Conservation (phyloP, 306 rosid species). For the Cicer arietinum region DNA sequence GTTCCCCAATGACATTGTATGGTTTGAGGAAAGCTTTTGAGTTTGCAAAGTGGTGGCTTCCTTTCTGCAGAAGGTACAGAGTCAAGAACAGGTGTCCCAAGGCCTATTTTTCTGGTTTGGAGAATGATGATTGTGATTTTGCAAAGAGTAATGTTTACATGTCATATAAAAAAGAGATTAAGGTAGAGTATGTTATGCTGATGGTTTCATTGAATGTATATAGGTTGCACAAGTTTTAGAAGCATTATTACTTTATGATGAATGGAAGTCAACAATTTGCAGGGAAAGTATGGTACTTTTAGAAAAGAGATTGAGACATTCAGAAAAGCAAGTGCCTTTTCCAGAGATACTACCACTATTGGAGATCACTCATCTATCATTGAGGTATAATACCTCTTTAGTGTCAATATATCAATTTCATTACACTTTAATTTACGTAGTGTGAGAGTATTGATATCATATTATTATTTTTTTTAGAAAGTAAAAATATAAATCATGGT, state of each 20-base stretch:
- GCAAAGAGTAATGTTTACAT: constrained; percentile 41
- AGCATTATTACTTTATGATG: not conserved
- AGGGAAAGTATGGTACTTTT: constrained; percentile 57
- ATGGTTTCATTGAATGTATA: constrained; percentile 15
- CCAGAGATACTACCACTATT: constrained; percentile 9
- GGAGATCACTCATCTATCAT: constrained; percentile 54
- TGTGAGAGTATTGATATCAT: no score
- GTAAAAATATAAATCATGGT: no score
- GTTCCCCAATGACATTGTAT: constrained; percentile 54
- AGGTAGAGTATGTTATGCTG: constrained; percentile 38
- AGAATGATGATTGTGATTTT: constrained; percentile 40
- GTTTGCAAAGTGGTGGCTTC: constrained; percentile 47
- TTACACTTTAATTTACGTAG: no score
- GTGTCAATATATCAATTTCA: not conserved
- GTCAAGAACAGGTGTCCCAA: constrained; percentile 61
- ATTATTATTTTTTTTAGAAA: no score
- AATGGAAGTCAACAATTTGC: constrained; percentile 33
- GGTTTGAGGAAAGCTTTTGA: constrained; percentile 55
- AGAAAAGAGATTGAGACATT: constrained; percentile 44
- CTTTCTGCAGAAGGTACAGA: constrained; percentile 49
- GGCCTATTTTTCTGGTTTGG: constrained; percentile 58
- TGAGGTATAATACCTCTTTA: constrained; percentile 52
- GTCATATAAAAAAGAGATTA: constrained; percentile 46
- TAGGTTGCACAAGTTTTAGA: not conserved
- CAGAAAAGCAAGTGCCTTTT: constrained; percentile 11